Base-by-base conservation (phyloP, 1,284 basidiomycete species). In the Naganishia cerealis region DNA sequence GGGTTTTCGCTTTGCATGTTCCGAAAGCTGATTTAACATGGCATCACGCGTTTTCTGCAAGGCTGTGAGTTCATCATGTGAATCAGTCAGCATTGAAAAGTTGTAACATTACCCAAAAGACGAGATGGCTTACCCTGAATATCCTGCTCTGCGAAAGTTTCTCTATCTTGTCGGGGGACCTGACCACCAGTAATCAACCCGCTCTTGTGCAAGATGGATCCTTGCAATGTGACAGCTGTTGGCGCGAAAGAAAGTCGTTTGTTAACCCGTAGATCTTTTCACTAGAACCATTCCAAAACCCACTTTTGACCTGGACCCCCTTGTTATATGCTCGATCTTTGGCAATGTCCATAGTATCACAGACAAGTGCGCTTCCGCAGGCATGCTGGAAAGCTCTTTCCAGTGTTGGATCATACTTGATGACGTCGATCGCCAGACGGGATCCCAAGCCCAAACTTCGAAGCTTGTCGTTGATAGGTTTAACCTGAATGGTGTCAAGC, bases 301-400 rank as follows among this genome's bases (percentile, higher is more conserved):
- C 70, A 93, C 93, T 92, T 84, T 99, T 99, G 63, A 98, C 91
- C 73, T 98, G 94, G 76, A 96, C 91, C 0, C 88, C 88, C 79
- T 91, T 94, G 73, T 96, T 94, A 81, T 94, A 99, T 72, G 90
- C 91, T 5, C 99, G 87, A 76, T 89, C 88, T 72, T 88, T 86
- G 5, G 96, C 96, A 26, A 98, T 86, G 43, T 93, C 92, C 86
- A 96, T 90, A 0, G 88, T 88, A 79, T 99, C 96, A 76, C 95
- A 99, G 18, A 99, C 90, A 8, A 99, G 84, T 1, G 94, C 88
- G 79, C 91, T 96, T 8, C 94, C 94, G 77, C 95, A 99, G 0
- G 93, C 94, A 79, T 94, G 91, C 73, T 96, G 92, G 82, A 99
- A 92, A 0, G 96, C 96, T 26, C 93, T 84, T 79, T 98, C 94